Evolutionary conservation across 805 yeast species (phyloP), one percentile per base, ranked within the genome.

Genomic region (Grigorovia yakushimaensis): DNA sequence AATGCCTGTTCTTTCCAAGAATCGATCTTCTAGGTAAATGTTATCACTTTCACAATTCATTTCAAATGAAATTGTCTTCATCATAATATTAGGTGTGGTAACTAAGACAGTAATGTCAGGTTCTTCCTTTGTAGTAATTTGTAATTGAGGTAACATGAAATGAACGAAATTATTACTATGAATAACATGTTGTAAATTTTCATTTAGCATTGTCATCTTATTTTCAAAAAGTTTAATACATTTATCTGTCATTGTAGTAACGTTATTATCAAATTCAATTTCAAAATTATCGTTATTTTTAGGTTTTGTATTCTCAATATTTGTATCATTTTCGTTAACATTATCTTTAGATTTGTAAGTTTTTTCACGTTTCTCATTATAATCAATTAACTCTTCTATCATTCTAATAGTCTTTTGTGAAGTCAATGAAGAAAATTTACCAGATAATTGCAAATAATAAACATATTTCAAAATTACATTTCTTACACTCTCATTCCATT

Each of bases 81-180:
- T 61, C 54, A 84, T 83, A 46, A 89, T 78, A 39, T 69, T 71
- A 10, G 91, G 93, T 0, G 95, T 77, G 2, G 84, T 75, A n/a
- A 89, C 71, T 33, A 88, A 62, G 11, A 88, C 71, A 45, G 85
- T 77, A 2, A 84, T 69, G 40, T 77, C 79, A 2, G 70, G 73
- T 22, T 74, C 73, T 46, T 71, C 70, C 27, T 72, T 72, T 15
- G 77, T 70, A 43, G 77, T 72, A 22, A 84, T 56, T 60, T 89
- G 97, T 42, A 88, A 77, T 62, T 91, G 96, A 0, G 97, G 96
- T 23, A 87, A 77, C 5, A 83, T 69, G 40, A 91, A 70, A 49
- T 80, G 80, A 27, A 89, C 72, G 51, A 81, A 68, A 59, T 79
- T 84, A 40, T 84, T 77, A 46, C 81, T 78, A 39, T 63, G 70